Evolutionary conservation across 1,139 yeast species (phyloP).

Genomic region (Wickerhamomyces sp.): DNA sequence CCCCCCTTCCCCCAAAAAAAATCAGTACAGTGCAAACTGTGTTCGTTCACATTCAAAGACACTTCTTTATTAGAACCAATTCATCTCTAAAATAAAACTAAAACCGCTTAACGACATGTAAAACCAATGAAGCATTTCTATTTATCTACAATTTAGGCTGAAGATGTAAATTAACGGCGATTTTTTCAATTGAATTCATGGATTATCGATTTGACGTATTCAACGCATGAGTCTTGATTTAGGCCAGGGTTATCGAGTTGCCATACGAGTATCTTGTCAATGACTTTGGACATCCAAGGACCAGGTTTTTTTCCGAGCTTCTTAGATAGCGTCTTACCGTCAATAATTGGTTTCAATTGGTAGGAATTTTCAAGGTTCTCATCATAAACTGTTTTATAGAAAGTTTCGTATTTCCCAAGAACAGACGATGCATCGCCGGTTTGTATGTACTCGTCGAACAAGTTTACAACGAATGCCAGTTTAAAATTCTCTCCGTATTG

Average conservation of each 20-base stretch:
- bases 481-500: slow-evolving; percentile 48
- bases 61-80: too few relatives aligned
- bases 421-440: slow-evolving; percentile 4
- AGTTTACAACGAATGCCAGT: slow-evolving; percentile 33
- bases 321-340: slow-evolving; percentile 62
- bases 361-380: slow-evolving; percentile 38
- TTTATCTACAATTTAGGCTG: too few relatives aligned
- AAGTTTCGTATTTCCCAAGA: slow-evolving; percentile 30
- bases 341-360: slow-evolving; percentile 48
- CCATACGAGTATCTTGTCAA: slow-evolving; percentile 56
- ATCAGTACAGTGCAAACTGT: too few relatives aligned
- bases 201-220: slow-evolving; percentile 31
- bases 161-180: too few relatives aligned
- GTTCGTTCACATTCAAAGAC: too few relatives aligned
- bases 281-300: slow-evolving; percentile 67
- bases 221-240: slow-evolving; percentile 48
- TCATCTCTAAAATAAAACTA: too few relatives aligned
- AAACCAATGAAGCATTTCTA: too few relatives aligned
- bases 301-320: slow-evolving; percentile 64
- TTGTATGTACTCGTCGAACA: slow-evolving; percentile 16
- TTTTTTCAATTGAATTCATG: not conserved
- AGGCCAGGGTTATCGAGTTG: slow-evolving; percentile 68
- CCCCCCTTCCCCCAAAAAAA: too few relatives aligned
- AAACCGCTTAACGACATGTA: too few relatives aligned
- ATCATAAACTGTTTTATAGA: slow-evolving; percentile 26